A percentile compares a stretch with the other conserved stretches of the same genome.
Conservation (phyloP, 2,329 filamentous ascomycete genomes). For the Dendryphion nanum region DNA sequence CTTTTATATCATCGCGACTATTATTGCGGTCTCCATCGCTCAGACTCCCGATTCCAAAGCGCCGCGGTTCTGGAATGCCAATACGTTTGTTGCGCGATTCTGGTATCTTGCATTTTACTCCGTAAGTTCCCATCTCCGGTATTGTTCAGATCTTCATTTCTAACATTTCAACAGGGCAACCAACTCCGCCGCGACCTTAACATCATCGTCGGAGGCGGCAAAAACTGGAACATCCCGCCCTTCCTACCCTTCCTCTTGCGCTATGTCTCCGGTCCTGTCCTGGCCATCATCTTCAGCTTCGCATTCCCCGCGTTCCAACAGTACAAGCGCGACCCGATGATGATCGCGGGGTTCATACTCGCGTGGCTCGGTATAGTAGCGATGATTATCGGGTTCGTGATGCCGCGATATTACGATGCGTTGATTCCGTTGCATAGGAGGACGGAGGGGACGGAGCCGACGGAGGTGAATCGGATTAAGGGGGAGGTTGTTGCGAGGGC, state of each 20-base stretch:
- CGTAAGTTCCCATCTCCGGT: slow-evolving; percentile 37
- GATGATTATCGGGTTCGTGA: slow-evolving; percentile 49
- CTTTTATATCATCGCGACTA: slow-evolving; percentile 46
- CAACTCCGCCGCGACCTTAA: slow-evolving; percentile 58
- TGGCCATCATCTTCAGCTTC: slow-evolving; percentile 36
- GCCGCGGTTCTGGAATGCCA: slow-evolving; percentile 45
- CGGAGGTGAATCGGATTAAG: slow-evolving; percentile 25
- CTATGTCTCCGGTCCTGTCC: slow-evolving; percentile 32
- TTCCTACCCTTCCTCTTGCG: slow-evolving; percentile 50
- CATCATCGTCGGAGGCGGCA: slow-evolving; percentile 51
- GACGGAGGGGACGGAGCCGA: slow-evolving; percentile 45
- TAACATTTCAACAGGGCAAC: slow-evolving; percentile 50
- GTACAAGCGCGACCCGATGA: slow-evolving; percentile 33
- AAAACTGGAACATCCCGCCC: slow-evolving; percentile 56
- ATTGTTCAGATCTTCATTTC: too few species aligned
- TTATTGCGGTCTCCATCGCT: slow-evolving; percentile 43
- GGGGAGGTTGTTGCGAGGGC: slow-evolving; percentile 21
- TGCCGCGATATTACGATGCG: slow-evolving; percentile 55
- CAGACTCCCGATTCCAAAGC: slow-evolving; percentile 44
- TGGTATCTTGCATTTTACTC: slow-evolving; percentile 60
- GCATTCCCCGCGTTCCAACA: slow-evolving; percentile 34
- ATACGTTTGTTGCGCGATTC: slow-evolving; percentile 40
- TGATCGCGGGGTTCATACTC: slow-evolving; percentile 35
- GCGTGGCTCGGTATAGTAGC: slow-evolving; percentile 47
- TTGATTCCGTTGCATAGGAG: slow-evolving; percentile 51